phyloP scores from a whole-genome alignment of 2,329 filamentous ascomycete genomes.

The Pestalotiopsis sp. region DNA sequence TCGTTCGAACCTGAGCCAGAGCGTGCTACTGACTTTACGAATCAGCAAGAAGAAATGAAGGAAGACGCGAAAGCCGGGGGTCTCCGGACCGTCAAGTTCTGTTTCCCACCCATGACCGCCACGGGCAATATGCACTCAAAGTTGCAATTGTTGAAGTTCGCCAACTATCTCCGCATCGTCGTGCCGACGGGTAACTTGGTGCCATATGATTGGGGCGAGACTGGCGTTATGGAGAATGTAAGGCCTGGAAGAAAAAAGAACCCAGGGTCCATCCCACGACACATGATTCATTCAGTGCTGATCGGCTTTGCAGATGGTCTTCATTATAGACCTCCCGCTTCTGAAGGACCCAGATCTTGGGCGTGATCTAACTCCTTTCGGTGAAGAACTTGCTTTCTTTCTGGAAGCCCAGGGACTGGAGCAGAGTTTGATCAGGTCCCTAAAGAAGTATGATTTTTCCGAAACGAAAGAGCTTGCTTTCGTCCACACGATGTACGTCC shows the following conservation, averaged over 20 bases:
- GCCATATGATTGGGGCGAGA: conserved; percentile 87
- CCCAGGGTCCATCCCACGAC: neutral
- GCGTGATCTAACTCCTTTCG: conserved; percentile 56
- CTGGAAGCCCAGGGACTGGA: conserved; percentile 68
- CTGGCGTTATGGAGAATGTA: conserved; percentile 83
- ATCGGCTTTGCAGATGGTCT: conserved; percentile 63
- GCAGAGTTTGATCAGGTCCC: conserved; percentile 65
- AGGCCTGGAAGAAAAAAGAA: conserved; percentile 22
- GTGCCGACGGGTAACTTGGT: conserved; percentile 88
- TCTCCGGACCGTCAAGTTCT: conserved; percentile 60
- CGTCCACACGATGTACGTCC: conserved; percentile 79
- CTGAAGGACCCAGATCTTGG: conserved; percentile 40
- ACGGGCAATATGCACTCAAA: conserved; percentile 90
- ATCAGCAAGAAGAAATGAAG: conserved; percentile 53
- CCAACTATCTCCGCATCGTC: conserved; percentile 74
- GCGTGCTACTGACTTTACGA: neutral
- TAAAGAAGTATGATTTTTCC: conserved; percentile 81
- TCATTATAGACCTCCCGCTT: conserved; percentile 87
- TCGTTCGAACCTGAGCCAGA: neutral
- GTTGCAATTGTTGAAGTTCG: conserved; percentile 84
- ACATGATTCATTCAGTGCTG: conserved; percentile 15
- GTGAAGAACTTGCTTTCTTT: conserved; percentile 72
- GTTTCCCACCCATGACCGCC: conserved; percentile 81
- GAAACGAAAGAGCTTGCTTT: conserved; percentile 75
- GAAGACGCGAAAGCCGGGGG: conserved; percentile 37